phyloP scores from a whole-genome alignment of 208 protist genomes.

The Acanthamoeba triangularis region DNA sequence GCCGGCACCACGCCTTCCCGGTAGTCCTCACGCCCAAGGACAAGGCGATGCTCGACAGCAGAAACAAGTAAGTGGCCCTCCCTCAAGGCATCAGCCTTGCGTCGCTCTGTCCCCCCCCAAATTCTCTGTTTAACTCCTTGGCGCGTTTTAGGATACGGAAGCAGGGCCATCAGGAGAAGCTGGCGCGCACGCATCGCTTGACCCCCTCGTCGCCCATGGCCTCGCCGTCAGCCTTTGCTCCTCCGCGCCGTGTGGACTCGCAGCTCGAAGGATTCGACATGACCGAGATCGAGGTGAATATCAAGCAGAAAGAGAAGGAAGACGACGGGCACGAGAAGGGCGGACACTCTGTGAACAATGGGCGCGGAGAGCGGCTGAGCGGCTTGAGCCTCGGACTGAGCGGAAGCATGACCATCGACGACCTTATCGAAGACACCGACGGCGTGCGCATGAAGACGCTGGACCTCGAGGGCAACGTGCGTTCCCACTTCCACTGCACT shows the following conservation, averaged over 20 bases:
- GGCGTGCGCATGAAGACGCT: neutral
- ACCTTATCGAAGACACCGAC: slow-evolving; percentile 16
- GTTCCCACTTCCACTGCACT: neutral
- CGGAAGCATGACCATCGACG: slow-evolving; percentile 6
- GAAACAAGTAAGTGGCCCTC: neutral
- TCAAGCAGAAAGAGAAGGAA: neutral
- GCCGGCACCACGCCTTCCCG: slow-evolving; percentile 62
- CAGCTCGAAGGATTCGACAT: neutral
- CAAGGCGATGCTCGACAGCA: neutral
- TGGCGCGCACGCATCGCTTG: slow-evolving; percentile 1
- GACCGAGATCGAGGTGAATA: neutral
- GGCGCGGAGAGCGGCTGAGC: neutral
- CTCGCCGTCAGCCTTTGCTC: neutral
- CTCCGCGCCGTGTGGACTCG: neutral
- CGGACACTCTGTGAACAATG: neutral
- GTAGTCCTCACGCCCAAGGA: slow-evolving; percentile 49
- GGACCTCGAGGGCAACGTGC: neutral
- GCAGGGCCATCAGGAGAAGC: neutral
- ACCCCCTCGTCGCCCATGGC: neutral
- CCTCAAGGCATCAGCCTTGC: no score
- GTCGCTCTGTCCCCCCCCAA: no score
- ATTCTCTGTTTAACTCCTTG: neutral
- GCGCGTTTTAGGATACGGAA: neutral
- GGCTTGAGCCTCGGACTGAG: neutral
- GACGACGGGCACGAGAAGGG: neutral